Evolutionary conservation across 169 alveolate species (phyloP).

Genomic region (Eimeria brunetti): DNA sequence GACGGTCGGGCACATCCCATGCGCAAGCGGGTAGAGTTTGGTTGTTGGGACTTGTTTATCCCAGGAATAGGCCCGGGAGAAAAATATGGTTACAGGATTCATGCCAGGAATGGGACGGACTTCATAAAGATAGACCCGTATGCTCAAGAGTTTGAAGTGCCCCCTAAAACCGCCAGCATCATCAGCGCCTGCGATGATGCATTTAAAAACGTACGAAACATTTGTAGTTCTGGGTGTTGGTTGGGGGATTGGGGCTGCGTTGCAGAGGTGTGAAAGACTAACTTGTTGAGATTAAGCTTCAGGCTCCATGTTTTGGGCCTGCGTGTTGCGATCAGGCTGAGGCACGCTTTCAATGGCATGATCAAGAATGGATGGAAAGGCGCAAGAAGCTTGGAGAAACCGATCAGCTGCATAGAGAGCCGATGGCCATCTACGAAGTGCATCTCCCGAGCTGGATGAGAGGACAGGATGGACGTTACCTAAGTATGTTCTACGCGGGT

Average conservation of each 20-base stretch:
- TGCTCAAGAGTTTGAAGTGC: conserved; percentile 87
- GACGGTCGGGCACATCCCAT: conserved; percentile 88
- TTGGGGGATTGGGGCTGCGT: not conserved
- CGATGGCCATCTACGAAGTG: conserved; percentile 87
- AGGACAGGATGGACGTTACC: conserved; percentile 83
- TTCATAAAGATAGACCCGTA: conserved; percentile 88
- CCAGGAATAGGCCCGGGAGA: conserved; percentile 85
- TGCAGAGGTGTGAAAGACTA: not conserved
- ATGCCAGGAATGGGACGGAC: conserved; percentile 80
- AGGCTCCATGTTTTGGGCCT: not conserved
- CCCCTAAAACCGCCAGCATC: conserved; percentile 86
- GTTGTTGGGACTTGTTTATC: conserved; percentile 87
- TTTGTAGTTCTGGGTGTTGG: not conserved
- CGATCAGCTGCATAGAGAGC: conserved; percentile 84
- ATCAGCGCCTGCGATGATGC: conserved; percentile 87
- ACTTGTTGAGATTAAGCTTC: not conserved
- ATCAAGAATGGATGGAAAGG: conserved; percentile 85
- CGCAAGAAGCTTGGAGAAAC: conserved; percentile 81
- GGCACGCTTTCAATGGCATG: conserved; percentile 86
- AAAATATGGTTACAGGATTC: conserved; percentile 85
- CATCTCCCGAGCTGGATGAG: conserved; percentile 89
- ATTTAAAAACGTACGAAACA: conserved; percentile 71
- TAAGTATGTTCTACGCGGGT: conserved; percentile 66
- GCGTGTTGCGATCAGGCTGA: conserved; percentile 73
- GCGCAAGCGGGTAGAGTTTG: conserved; percentile 85